These are phyloP conservation scores for Leishmania lainsoni DNA, from an alignment of 208 protist species.

Conservation along the genomic window DNA sequence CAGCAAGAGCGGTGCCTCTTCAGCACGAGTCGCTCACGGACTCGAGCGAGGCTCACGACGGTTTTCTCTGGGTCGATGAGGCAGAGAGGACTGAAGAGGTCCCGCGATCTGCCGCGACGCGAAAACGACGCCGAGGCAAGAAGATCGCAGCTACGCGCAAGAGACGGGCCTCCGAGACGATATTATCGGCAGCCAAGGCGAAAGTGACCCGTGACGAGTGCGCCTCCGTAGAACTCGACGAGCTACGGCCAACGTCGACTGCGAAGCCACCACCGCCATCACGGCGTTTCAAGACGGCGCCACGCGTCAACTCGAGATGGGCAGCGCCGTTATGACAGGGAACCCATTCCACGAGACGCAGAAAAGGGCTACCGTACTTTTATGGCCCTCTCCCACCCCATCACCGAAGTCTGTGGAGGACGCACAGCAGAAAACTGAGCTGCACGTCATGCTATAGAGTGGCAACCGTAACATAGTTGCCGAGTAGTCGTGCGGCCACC, in stretches of 20 bases:
- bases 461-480: background rate
- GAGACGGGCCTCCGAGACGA: background rate
- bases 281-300: background rate
- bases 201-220: background rate
- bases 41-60: background rate
- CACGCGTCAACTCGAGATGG: background rate
- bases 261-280: background rate
- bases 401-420: background rate
- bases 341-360: too few relatives aligned
- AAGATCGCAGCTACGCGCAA: slow-evolving; percentile 12
- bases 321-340: background rate
- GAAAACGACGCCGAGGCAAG: background rate
- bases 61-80: slow-evolving; percentile 14
- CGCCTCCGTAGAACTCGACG: background rate
- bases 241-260: background rate
- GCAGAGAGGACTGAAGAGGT: background rate
- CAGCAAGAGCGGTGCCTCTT: background rate
- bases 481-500: background rate
- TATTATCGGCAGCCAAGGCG: background rate
- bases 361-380: background rate
- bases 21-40: background rate
- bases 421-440: background rate
- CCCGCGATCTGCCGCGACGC: background rate
- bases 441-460: background rate
- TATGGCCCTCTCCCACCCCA: background rate